Conservation (phyloP, 257 asterid species). For the Fraxinus excelsior region DNA sequence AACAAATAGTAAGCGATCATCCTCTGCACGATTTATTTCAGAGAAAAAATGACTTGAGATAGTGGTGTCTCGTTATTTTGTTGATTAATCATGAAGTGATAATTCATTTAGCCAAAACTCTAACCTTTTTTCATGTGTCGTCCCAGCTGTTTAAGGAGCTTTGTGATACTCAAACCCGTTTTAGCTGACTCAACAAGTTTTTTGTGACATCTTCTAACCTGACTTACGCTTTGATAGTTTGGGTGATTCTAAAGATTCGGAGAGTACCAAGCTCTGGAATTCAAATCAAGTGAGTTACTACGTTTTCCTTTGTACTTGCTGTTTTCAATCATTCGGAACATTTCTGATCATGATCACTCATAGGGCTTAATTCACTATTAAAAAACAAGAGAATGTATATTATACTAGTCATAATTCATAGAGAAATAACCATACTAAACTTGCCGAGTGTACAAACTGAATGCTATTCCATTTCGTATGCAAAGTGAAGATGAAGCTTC, state of each 20-base stretch:
- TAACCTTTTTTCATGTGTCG: not conserved
- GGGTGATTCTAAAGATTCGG: constrained; percentile 54
- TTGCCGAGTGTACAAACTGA: not conserved
- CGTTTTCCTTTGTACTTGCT: not conserved
- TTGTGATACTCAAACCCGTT: not conserved
- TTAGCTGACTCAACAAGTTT: not conserved
- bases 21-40: constrained; percentile 13
- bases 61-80: not conserved
- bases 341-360: not conserved
- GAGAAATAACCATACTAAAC: not conserved
- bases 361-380: not conserved
- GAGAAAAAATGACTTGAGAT: not conserved
- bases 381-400: not conserved
- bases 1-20: constrained; percentile 64
- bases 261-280: constrained; percentile 29
- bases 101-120: not conserved
- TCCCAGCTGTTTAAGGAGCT: constrained; percentile 4
- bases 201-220: not conserved
- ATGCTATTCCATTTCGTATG: constrained; percentile 5
- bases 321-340: not conserved
- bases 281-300: constrained; percentile 46
- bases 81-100: not conserved
- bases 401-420: not conserved
- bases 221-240: constrained; percentile 6
- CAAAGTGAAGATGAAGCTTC: constrained; percentile 72